Evolutionary conservation across 768 basidiomycete genomes (phyloP).

Genomic region (Dioszegia aurantiaca): DNA sequence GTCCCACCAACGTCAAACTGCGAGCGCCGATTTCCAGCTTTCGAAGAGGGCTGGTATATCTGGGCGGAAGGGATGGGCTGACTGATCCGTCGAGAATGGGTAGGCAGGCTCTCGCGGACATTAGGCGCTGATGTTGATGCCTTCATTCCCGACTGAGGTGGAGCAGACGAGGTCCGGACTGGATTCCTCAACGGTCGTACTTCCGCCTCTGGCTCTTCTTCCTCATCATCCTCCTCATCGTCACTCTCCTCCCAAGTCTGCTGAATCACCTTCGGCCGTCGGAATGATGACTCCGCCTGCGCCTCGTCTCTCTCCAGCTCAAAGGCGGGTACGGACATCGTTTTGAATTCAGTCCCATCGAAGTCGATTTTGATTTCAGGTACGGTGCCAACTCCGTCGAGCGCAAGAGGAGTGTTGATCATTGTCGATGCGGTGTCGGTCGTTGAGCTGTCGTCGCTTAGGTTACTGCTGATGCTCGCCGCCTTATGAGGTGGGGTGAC

Average conservation of each 20-base stretch:
- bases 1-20: constrained; percentile 1
- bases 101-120: background rate
- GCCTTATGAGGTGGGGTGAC: background rate
- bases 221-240: constrained; percentile 20
- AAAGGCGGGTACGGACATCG: background rate
- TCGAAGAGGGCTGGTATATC: background rate
- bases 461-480: background rate
- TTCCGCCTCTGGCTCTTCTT: constrained; percentile 10
- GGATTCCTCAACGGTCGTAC: background rate
- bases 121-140: background rate
- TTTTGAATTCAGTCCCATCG: background rate
- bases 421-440: background rate
- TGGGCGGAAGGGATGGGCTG: constrained; percentile 2
- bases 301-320: background rate
- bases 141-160: constrained; percentile 3
- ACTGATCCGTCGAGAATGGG: background rate
- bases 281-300: constrained; percentile 26
- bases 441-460: constrained; percentile 1
- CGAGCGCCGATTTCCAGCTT: constrained; percentile 2
- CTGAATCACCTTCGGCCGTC: constrained; percentile 11
- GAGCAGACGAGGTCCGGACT: background rate
- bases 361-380: constrained; percentile 14
- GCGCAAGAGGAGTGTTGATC: constrained; percentile 4
- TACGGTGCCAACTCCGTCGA: constrained; percentile 1
- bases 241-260: constrained; percentile 14